These are phyloP conservation scores for Myotisia sp. DNA, from an alignment of 2,329 filamentous ascomycete species.

Conservation along the genomic window DNA sequence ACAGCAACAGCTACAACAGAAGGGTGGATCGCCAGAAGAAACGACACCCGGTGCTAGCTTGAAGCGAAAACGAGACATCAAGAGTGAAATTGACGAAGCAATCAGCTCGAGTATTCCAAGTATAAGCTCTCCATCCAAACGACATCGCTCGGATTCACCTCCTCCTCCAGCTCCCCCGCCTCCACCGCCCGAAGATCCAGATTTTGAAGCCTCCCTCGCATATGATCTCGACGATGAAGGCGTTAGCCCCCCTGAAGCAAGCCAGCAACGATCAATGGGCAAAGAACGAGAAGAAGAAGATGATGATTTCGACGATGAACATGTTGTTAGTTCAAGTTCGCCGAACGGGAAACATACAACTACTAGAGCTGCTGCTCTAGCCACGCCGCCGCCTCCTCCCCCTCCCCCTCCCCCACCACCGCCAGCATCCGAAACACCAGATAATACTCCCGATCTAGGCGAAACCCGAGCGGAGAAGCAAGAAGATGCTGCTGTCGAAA, in stretches of 20 bases:
- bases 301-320: constrained; percentile 1
- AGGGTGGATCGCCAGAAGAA: constrained; percentile 34
- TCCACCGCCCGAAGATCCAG: too few relatives aligned
- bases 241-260: not conserved
- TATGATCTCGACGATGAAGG: too few relatives aligned
- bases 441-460: constrained; percentile 7
- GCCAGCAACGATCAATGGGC: not conserved
- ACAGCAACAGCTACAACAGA: constrained; percentile 42
- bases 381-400: constrained; percentile 15
- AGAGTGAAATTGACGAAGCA: constrained; percentile 14
- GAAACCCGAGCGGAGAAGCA: constrained; percentile 7
- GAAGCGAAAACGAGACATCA: constrained; percentile 14
- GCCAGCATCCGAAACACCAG: constrained; percentile 15
- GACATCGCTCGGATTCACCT: constrained; percentile 13
- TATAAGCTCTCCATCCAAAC: constrained; percentile 12
- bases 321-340: not conserved
- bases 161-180: constrained; percentile 21
- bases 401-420: constrained; percentile 15
- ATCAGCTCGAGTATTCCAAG: constrained; percentile 13
- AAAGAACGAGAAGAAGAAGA: constrained; percentile 2
- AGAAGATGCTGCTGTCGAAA: constrained; percentile 1
- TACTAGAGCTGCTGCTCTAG: constrained; percentile 1
- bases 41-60: constrained; percentile 9
- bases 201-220: too few relatives aligned
- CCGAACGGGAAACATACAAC: not conserved